phyloP scores from a whole-genome alignment of 768 basidiomycete species.

The Leccinellum rugosiceps region DNA sequence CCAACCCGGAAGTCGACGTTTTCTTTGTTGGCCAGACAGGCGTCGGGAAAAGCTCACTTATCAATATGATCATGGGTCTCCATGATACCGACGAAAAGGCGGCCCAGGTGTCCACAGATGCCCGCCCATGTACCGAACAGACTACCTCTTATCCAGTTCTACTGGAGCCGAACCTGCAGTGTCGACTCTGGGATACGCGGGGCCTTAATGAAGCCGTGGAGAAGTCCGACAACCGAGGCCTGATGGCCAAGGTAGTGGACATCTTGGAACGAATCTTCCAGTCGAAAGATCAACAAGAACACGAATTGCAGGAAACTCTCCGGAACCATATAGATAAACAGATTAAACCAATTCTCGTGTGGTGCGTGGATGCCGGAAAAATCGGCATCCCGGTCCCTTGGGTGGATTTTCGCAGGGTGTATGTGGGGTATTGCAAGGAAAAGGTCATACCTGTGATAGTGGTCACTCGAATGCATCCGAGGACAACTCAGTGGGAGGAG shows the following conservation, averaged over 20 bases:
- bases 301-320: slow-evolving; percentile 18
- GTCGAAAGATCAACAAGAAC: slow-evolving; percentile 10
- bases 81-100: not conserved
- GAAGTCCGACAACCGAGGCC: not conserved
- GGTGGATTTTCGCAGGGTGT: slow-evolving; percentile 22
- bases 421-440: slow-evolving; percentile 21
- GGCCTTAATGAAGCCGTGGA: slow-evolving; percentile 24
- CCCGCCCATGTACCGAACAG: slow-evolving; percentile 17
- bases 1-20: slow-evolving; percentile 10
- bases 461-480: slow-evolving; percentile 13
- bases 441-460: slow-evolving; percentile 21
- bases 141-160: slow-evolving; percentile 4
- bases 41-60: slow-evolving; percentile 24
- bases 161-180: slow-evolving; percentile 6
- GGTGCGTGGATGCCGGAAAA: slow-evolving; percentile 25
- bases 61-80: slow-evolving; percentile 22
- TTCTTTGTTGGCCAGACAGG: slow-evolving; percentile 26
- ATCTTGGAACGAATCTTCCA: slow-evolving; percentile 9
- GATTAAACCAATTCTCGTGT: slow-evolving; percentile 18
- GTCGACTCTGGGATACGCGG: slow-evolving; percentile 25
- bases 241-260: slow-evolving; percentile 8
- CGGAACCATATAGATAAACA: slow-evolving; percentile 1
- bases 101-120: slow-evolving; percentile 19
- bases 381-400: slow-evolving; percentile 13
- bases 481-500: slow-evolving; percentile 3